Conservation (phyloP, 352 stramenopile species). For the Hyaloperonospora arabidopsidis region DNA sequence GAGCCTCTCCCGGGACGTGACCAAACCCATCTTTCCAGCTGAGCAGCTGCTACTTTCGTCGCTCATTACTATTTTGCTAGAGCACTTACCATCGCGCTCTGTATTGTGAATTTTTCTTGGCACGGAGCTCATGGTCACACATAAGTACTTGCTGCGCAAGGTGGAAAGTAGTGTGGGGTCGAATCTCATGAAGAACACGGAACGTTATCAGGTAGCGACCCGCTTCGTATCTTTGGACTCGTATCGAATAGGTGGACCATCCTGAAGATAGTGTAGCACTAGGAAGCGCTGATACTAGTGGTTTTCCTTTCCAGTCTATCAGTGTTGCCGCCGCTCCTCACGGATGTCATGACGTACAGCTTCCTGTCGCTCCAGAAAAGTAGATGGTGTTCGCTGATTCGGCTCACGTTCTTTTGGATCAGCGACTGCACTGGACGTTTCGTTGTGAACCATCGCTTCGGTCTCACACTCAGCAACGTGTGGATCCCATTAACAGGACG, state of each 20-base stretch:
- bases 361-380: constrained; percentile 58
- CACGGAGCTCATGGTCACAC: constrained; percentile 46
- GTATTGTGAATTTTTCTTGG: constrained; percentile 67
- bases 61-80: constrained; percentile 82
- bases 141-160: constrained; percentile 36
- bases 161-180: constrained; percentile 36
- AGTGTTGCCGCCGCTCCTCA: constrained; percentile 74
- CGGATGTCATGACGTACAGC: constrained; percentile 77
- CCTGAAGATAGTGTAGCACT: constrained; percentile 51
- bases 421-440: constrained; percentile 67
- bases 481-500: constrained; percentile 54
- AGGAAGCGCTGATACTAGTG: constrained; percentile 60
- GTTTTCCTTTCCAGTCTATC: constrained; percentile 65
- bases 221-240: constrained; percentile 5
- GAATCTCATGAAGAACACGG: constrained; percentile 30
- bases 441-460: constrained; percentile 56
- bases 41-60: constrained; percentile 56
- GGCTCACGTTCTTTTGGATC: constrained; percentile 71
- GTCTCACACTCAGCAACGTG: constrained; percentile 54
- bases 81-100: constrained; percentile 68
- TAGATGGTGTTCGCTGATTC: constrained; percentile 76
- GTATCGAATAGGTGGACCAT: constrained; percentile 59
- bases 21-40: constrained; percentile 67
- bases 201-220: constrained; percentile 18
- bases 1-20: constrained; percentile 74